Evolutionary conservation across 1,284 basidiomycete genomes (phyloP), one percentile per base, ranked within the genome.

Genomic region (Xerocomus nothofagi): DNA sequence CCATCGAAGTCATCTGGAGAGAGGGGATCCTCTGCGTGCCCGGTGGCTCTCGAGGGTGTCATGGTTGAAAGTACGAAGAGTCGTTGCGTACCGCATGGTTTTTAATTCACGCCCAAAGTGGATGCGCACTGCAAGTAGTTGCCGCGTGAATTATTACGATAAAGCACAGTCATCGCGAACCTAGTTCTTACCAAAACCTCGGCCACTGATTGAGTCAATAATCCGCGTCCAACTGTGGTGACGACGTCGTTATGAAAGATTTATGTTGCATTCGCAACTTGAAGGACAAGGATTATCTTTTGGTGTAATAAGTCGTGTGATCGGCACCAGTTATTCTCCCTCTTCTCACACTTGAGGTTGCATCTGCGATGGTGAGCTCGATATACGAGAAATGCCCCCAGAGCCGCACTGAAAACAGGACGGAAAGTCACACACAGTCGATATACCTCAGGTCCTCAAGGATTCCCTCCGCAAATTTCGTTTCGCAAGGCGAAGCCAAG

Each of bases 391-490:
- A 44, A 15, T 17, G 1, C 20, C 21, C 9, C 10, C 11, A 33
- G 32, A 26, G 42, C 12, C 7, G 15, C 29, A 34, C 55, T 54
- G 36, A 44, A 32, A 24, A 31, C 36, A 17, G 30, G 10, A 12
- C 5, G 14, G 54, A 84, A 61, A 87, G 83, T 81, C 85, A 10
- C 79, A 73, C 65, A 91, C 89, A 30, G 90, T 94, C 55, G 91
- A 93, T 63, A 92, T 93, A 59, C 88, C 90, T 1, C 76, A 83
- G 56, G 73, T 76, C 39, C 79, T 94, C 66, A 88, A 88, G 68
- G 80, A 86, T 53, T 74, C 82, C 18, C 80, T 94, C 38, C 80
- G 84, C 62, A 91, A 92, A 66, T 94, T 95, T 72, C 78, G 92
- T 36, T 93, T 94, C 64, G 78, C 81, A 3, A 82, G 84, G 41